Percentiles rank a stretch among this genome's conserved stretches.
phyloP scores from a whole-genome alignment of 2,329 filamentous ascomycete genomes.

The Nigrograna mackinnonii region DNA sequence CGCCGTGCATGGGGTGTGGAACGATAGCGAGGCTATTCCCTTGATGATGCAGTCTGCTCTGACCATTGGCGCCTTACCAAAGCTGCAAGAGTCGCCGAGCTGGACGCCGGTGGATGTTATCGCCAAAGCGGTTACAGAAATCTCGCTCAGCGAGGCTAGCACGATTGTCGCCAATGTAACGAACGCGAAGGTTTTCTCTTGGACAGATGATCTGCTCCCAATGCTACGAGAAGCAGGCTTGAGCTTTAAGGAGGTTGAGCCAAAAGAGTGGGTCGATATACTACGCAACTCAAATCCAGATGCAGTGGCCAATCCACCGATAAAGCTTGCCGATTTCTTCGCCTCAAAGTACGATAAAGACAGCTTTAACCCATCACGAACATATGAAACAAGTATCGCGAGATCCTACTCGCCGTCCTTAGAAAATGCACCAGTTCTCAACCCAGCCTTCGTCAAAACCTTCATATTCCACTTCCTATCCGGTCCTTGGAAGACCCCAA shows the following conservation, averaged over 20 bases:
- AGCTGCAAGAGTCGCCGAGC: slow-evolving; percentile 40
- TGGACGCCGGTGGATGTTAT: slow-evolving; percentile 38
- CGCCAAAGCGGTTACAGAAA: slow-evolving; percentile 25
- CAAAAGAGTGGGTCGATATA: slow-evolving; percentile 23
- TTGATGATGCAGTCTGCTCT: slow-evolving; percentile 52
- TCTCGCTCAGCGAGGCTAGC: slow-evolving; percentile 19
- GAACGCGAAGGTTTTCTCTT: slow-evolving; percentile 55
- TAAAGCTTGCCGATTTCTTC: slow-evolving; percentile 60
- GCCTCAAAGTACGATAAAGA: too few relatives aligned
- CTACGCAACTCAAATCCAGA: slow-evolving; percentile 52
- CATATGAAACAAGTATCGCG: too few relatives aligned
- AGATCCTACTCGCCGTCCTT: too few relatives aligned
- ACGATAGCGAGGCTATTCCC: slow-evolving; percentile 54
- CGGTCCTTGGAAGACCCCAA: slow-evolving; percentile 14
- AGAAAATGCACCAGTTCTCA: too few relatives aligned
- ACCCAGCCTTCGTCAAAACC: too few relatives aligned
- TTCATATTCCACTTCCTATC: too few relatives aligned
- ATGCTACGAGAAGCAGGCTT: slow-evolving; percentile 49
- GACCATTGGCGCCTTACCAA: slow-evolving; percentile 52
- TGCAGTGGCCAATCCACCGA: slow-evolving; percentile 53
- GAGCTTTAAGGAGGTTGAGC: slow-evolving; percentile 25
- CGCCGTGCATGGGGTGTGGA: slow-evolving; percentile 52
- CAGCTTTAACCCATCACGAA: slow-evolving; percentile 59
- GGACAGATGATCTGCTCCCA: slow-evolving; percentile 58
- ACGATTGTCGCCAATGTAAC: slow-evolving; percentile 56